Evolutionary conservation across 2,329 filamentous ascomycete genomes (phyloP).

Genomic region (Penicillium sp.): DNA sequence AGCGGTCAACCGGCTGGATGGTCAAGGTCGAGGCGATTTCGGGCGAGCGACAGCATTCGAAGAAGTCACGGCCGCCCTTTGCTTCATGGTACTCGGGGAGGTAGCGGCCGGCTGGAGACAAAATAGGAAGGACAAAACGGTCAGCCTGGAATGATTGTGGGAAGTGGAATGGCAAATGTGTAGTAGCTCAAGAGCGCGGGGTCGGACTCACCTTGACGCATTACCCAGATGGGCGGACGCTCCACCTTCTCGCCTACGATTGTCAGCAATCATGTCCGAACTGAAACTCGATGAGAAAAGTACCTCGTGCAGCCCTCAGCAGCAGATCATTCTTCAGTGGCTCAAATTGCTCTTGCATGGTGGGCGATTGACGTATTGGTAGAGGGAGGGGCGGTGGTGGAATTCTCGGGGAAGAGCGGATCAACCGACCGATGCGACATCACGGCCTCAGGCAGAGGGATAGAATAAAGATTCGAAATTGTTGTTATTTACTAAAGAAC

Average conservation of each 20-base stretch:
- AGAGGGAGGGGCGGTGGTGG: constrained; percentile 31
- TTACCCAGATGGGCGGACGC: constrained; percentile 96
- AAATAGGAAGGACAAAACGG: constrained; percentile 5
- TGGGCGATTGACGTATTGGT: constrained; percentile 34
- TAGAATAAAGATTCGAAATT: no score
- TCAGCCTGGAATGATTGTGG: no score
- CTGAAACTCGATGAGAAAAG: constrained; percentile 9
- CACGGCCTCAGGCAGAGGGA: no score
- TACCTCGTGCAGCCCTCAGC: constrained; percentile 86
- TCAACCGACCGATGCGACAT: no score
- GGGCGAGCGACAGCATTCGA: constrained; percentile 92
- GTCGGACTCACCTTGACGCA: constrained; percentile 83
- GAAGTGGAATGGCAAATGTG: not conserved
- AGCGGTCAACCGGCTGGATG: constrained; percentile 92
- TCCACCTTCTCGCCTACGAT: constrained; percentile 80
- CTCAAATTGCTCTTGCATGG: constrained; percentile 73
- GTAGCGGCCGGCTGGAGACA: constrained; percentile 78
- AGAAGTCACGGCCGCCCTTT: constrained; percentile 90
- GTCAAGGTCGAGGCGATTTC: constrained; percentile 93
- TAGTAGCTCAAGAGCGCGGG: not conserved
- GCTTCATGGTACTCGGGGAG: constrained; percentile 97
- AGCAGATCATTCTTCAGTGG: constrained; percentile 92
- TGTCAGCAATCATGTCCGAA: constrained; percentile 21
- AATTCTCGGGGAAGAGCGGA: constrained; percentile 9
- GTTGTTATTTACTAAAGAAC: no score